A percentile compares a stretch with the other conserved stretches of the same genome.
These are phyloP conservation scores for Debaryomycetaceae sp. DNA, from an alignment of 1,139 yeast genomes.

Conservation along the genomic window DNA sequence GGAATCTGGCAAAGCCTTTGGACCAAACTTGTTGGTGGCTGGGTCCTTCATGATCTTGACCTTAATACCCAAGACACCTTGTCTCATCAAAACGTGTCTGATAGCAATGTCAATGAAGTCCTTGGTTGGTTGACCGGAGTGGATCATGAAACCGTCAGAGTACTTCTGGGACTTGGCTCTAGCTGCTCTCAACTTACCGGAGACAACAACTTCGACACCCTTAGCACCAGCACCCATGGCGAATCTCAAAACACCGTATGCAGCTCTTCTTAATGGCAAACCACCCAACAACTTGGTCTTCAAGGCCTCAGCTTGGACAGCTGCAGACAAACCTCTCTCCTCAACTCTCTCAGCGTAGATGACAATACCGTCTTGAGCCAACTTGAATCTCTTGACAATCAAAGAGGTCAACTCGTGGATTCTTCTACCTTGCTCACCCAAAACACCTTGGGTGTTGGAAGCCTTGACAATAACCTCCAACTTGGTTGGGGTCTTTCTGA, in stretches of 20 bases:
- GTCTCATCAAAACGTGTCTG: conserved; percentile 99
- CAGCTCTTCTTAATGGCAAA: conserved; percentile 99
- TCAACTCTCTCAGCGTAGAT: conserved; percentile 99
- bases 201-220: conserved; percentile 99
- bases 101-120: conserved; percentile 99
- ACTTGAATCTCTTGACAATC: conserved; percentile 98
- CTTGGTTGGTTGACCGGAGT: conserved; percentile 99
- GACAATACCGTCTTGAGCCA: conserved; percentile 90
- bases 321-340: conserved; percentile 99
- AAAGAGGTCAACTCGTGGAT: conserved; percentile 97
- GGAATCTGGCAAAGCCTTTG: conserved; percentile 93
- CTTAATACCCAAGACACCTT: conserved; percentile 99
- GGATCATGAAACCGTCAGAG: conserved; percentile 99
- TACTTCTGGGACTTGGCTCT: conserved; percentile 99
- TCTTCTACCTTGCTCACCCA: conserved; percentile 99
- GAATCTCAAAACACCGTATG: conserved; percentile 99
- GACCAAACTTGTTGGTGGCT: conserved; percentile 85
- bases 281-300: conserved; percentile 98
- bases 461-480: conserved; percentile 99
- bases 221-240: conserved; percentile 99
- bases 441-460: conserved; percentile 97
- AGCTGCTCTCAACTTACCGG: conserved; percentile 99
- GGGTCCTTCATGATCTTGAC: conserved; percentile 99
- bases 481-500: conserved; percentile 97
- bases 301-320: conserved; percentile 99